Conservation (phyloP, 2,329 filamentous ascomycete genomes). For the Penicillium brasilianum region DNA sequence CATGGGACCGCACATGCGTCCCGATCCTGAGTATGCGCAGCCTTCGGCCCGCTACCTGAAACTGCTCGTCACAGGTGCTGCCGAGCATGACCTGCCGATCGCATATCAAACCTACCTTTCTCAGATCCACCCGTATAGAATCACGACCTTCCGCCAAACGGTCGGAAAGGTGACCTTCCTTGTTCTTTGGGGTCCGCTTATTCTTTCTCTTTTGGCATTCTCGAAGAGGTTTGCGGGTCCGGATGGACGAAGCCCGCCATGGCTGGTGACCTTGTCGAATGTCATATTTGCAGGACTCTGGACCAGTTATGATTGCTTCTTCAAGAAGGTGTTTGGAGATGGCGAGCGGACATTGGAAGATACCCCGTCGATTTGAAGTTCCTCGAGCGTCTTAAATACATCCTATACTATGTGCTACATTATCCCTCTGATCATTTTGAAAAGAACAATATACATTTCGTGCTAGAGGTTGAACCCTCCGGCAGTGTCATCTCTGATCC, state of each 20-base stretch:
- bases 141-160: conserved; percentile 69
- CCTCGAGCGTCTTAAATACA: background rate
- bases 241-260: conserved; percentile 69
- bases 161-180: conserved; percentile 70
- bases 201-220: conserved; percentile 60
- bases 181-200: conserved; percentile 61
- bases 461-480: background rate
- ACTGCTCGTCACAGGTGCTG: conserved; percentile 76
- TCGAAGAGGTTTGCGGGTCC: conserved; percentile 61
- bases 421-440: no score
- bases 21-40: conserved; percentile 75
- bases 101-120: conserved; percentile 78
- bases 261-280: conserved; percentile 63
- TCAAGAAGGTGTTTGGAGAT: conserved; percentile 77
- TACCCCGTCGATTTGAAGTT: conserved; percentile 12
- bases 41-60: conserved; percentile 82
- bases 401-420: background rate
- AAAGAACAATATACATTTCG: no score
- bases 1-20: conserved; percentile 58
- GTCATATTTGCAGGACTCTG: conserved; percentile 64
- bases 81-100: conserved; percentile 77
- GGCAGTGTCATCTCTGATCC: background rate
- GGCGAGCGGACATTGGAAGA: conserved; percentile 69
- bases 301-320: conserved; percentile 67
- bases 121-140: conserved; percentile 70